Base-by-base conservation (phyloP, 495 filamentous ascomycete genomes). In the Xylona heveae region DNA sequence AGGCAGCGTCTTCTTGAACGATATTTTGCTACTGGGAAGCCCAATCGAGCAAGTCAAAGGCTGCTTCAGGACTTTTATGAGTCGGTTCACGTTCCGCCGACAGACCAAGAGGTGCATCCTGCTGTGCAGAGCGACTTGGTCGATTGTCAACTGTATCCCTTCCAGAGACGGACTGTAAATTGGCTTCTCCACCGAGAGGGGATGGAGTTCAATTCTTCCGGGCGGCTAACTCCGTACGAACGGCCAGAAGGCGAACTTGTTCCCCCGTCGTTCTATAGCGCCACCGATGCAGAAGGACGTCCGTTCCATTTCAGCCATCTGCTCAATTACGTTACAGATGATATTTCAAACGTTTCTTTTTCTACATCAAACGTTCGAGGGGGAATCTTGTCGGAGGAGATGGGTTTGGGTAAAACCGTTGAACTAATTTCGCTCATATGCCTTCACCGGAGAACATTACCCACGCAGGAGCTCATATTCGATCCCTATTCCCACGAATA, bases 401-500 rank as follows among this genome's bases (percentile, higher is more conserved):
- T 94, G 88, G 85, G 34, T 37, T 55, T 97, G 3, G 88, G 88
- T 1, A 97, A 97, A 48, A 94, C 88, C 0, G 66, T 94, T 13
- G 88, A 97, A 48, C 61, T 85, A 31, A 78, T 88, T 28, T 66
- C 76, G 2, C 51, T 94, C 13, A 72, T 91, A 0, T 64, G 63
- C 27, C 46, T 12, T 42, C 10, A 49, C 41, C 31, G 26, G 23
- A 7, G 7, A 5, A 13, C 8, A 8, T 25, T 25, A 7, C 8
- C 17, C 28, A 6, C 31, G 19, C 5, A 20, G 7, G 3, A 3
- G 9, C 5, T 25, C 7, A 28, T 46, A 5, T 34, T 37, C 12
- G 52, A 55, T 30, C 35, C 4, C 5, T 40, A 48, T 19, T 47
- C 44, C 5, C 49, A 43, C 1, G 48, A 52, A 0, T 16, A 34